Percentiles rank a stretch among this genome's conserved stretches.
These are phyloP conservation scores for Crassisporium funariophilum DNA, from an alignment of 768 basidiomycete genomes.

Conservation along the genomic window DNA sequence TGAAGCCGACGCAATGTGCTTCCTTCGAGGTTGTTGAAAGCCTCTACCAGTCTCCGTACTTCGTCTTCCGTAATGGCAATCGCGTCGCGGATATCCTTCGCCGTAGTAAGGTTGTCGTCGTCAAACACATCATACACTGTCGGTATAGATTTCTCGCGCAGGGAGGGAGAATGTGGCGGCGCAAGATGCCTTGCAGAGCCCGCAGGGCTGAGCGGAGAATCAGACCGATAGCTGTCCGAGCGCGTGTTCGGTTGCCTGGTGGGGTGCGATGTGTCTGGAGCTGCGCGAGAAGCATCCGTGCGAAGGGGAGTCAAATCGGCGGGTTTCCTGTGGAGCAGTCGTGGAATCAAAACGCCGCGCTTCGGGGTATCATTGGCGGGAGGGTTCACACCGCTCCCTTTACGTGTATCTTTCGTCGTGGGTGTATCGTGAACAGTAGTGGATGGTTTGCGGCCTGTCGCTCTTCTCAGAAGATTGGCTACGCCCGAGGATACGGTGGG, in stretches of 20 bases:
- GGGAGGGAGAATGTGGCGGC: constrained; percentile 18
- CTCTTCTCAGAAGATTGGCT: constrained; percentile 39
- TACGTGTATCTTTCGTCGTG: constrained; percentile 16
- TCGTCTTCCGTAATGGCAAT: constrained; percentile 69
- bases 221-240: constrained; percentile 6
- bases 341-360: constrained; percentile 30
- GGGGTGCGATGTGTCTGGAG: constrained; percentile 16
- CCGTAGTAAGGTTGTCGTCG: constrained; percentile 54
- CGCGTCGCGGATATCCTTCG: constrained; percentile 58
- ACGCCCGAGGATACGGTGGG: constrained; percentile 32
- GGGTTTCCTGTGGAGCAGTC: constrained; percentile 35
- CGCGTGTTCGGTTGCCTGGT: not conserved
- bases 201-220: not conserved
- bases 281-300: constrained; percentile 25
- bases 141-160: constrained; percentile 24
- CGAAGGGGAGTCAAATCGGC: constrained; percentile 30
- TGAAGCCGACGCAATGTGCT: constrained; percentile 52
- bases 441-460: constrained; percentile 34
- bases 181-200: not conserved
- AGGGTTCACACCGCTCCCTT: not conserved
- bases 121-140: constrained; percentile 45
- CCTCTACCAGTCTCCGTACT: constrained; percentile 59
- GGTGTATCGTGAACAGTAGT: constrained; percentile 23
- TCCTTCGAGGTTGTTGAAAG: constrained; percentile 69
- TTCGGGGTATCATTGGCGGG: constrained; percentile 17